Base-by-base conservation (phyloP, 2,329 filamentous ascomycete genomes). In the Lachnellula suecica region DNA sequence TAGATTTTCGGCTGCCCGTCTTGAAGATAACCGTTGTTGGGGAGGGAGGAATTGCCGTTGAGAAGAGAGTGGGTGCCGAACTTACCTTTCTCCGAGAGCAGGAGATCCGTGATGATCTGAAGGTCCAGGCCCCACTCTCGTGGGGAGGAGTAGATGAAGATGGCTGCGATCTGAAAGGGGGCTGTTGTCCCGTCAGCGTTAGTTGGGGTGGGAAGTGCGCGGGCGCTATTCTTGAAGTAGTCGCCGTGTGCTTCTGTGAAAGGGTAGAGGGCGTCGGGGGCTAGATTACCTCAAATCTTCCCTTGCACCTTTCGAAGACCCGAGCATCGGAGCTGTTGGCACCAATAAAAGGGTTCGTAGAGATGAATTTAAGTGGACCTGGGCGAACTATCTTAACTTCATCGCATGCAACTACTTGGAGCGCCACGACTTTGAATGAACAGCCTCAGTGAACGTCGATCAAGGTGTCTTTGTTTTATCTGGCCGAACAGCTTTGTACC, bases 91-190 rank as follows among this genome's bases (percentile, higher is more conserved):
- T 82, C 76, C 1, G 91, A 95, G 38, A 95, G 78, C 7, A 97
- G 75, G 11, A 96, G 74, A 70, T 97, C 93, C 50, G 87, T 70
- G 52, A 97, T 87, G 62, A 97, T 74, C 67, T 95, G 88, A 2
- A 84, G 83, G 69, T 97, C 93, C 11, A 96, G 79, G 1, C 88
- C 91, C 93, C 93, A 97, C 74, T 97, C 93, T 49, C 93, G 83
- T 3, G 93, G 91, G 70, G 97, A 93, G 69, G 96, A 95, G 79
- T 91, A 96, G 6, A 96, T 87, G 64, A 97, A 88, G 24, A 97
- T 83, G 24, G 92, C 91, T 66, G 96, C 91, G 61, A 99, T 87
- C 62, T 90, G 91, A 44, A 93, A 78, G 9, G 76, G 71, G 9
- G 73, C 65, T 0, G 51, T 35, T 17, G 75, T 78, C 13, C 74